Conservation (phyloP, 2,329 filamentous ascomycete species). For the Pseudogymnoascus sp. region DNA sequence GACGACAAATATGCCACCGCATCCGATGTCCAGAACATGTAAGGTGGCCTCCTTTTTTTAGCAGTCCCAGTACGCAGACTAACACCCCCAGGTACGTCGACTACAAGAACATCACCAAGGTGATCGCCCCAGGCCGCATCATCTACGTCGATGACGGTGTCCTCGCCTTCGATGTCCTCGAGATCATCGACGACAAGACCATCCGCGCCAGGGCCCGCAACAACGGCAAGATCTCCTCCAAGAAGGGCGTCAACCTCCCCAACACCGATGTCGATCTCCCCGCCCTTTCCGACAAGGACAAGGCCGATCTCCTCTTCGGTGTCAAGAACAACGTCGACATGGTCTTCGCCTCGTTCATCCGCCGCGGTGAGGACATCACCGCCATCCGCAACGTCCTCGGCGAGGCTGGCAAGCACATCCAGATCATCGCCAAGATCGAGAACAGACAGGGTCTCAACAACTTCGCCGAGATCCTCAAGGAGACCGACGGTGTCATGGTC, state of each 20-base stretch:
- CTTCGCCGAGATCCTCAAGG: slow-evolving; percentile 91
- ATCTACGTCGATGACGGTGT: slow-evolving; percentile 99
- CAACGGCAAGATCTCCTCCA: slow-evolving; percentile 97
- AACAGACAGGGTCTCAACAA: slow-evolving; percentile 99
- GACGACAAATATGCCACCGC: slow-evolving; percentile 82
- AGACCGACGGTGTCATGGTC: slow-evolving; percentile 99
- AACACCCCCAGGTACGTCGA: slow-evolving; percentile 67
- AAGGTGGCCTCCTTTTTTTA: slow-evolving; percentile 30
- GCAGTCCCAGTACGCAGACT: slow-evolving; percentile 5
- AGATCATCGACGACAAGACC: slow-evolving; percentile 81
- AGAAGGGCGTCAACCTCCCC: slow-evolving; percentile 98
- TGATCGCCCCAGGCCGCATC: slow-evolving; percentile 80
- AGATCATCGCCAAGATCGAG: slow-evolving; percentile 99
- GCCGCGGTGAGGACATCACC: slow-evolving; percentile 83
- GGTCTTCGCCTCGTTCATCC: slow-evolving; percentile 98
- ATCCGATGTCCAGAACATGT: slow-evolving; percentile 92
- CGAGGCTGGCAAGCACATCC: slow-evolving; percentile 86
- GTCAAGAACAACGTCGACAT: slow-evolving; percentile 99
- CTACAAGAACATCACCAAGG: slow-evolving; percentile 99
- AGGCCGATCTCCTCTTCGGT: slow-evolving; percentile 85
- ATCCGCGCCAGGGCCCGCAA: slow-evolving; percentile 82
- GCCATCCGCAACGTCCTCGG: slow-evolving; percentile 89
- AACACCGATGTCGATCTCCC: slow-evolving; percentile 98
- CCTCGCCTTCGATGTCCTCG: slow-evolving; percentile 87
- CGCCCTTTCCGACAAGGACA: slow-evolving; percentile 96